A percentile compares a stretch with the other conserved stretches of the same genome.
phyloP scores from a whole-genome alignment of 768 basidiomycete genomes.

The Hortiboletus flavorubellus region DNA sequence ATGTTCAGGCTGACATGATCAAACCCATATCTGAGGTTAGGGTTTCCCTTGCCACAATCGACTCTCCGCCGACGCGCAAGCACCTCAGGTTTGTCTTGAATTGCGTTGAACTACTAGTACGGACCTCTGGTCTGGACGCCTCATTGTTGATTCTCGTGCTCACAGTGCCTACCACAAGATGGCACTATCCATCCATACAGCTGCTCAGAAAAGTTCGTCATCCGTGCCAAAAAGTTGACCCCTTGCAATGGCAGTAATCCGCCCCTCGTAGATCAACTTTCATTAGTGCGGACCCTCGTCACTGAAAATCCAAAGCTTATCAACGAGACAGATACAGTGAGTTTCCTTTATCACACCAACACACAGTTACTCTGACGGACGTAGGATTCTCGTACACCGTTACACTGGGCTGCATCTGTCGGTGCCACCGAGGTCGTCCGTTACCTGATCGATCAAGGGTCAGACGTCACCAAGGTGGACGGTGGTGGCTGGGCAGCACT shows the following conservation, averaged over 20 bases:
- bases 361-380: not conserved
- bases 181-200: conserved; percentile 53
- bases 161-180: conserved; percentile 22
- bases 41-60: conserved; percentile 7
- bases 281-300: conserved; percentile 64
- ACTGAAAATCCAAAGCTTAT: conserved; percentile 59
- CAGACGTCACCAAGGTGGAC: conserved; percentile 64
- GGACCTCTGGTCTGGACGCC: not conserved
- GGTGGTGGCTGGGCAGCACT: conserved; percentile 73
- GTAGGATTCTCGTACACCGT: conserved; percentile 74
- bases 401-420: conserved; percentile 84
- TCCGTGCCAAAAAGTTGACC: not conserved
- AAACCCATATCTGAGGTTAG: conserved; percentile 25
- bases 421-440: conserved; percentile 64
- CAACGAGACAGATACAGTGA: conserved; percentile 61
- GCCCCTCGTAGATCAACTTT: conserved; percentile 55
- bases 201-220: conserved; percentile 61
- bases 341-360: not conserved
- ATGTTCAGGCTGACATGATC: conserved; percentile 1
- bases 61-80: conserved; percentile 8
- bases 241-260: not conserved
- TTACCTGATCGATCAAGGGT: conserved; percentile 67
- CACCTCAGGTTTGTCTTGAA: not conserved
- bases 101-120: not conserved
- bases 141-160: not conserved